Evolutionary conservation across 805 yeast genomes (phyloP).

Genomic region (Cyberlindnera mississippiensis): DNA sequence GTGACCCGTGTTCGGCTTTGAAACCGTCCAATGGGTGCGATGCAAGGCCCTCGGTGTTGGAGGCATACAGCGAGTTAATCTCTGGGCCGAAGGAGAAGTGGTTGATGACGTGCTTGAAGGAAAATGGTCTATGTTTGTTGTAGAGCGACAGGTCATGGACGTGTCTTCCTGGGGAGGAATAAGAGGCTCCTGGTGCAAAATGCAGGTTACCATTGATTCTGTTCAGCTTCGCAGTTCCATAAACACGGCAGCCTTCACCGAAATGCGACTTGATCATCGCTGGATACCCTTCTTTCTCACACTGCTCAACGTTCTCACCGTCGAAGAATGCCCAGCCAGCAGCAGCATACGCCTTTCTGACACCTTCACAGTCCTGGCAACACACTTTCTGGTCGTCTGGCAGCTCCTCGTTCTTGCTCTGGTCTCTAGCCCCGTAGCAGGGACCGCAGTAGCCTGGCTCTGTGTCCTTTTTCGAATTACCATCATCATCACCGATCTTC

Average conservation of each 20-base stretch:
- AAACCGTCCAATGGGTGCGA: constrained; percentile 69
- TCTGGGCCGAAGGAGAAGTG: constrained; percentile 82
- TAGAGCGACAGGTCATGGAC: constrained; percentile 82
- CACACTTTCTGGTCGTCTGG: constrained; percentile 47
- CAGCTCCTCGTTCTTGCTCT: constrained; percentile 39
- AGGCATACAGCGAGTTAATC: constrained; percentile 29
- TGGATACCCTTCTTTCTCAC: constrained; percentile 87
- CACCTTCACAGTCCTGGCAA: constrained; percentile 84
- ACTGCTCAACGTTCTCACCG: constrained; percentile 82
- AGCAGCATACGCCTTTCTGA: constrained; percentile 71
- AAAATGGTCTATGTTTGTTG: constrained; percentile 50
- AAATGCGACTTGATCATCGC: constrained; percentile 52
- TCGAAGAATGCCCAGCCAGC: constrained; percentile 87
- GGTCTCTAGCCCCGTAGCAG: constrained; percentile 82
- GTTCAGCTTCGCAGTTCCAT: constrained; percentile 75
- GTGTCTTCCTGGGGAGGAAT: constrained; percentile 56
- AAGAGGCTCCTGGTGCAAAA: constrained; percentile 92
- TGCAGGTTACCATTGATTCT: constrained; percentile 89
- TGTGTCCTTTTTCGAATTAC: constrained; percentile 13
- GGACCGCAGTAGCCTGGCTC: constrained; percentile 71
- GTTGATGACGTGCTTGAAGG: constrained; percentile 73
- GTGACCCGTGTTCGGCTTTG: constrained; percentile 38
- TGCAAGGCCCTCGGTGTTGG: constrained; percentile 33
- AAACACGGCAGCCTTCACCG: constrained; percentile 83
- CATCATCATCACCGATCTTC: constrained; percentile 37